Evolutionary conservation across 345 rosid genomes (phyloP), one percentile per base, ranked within the genome.

Genomic region (Eucalyptus polybractea): DNA sequence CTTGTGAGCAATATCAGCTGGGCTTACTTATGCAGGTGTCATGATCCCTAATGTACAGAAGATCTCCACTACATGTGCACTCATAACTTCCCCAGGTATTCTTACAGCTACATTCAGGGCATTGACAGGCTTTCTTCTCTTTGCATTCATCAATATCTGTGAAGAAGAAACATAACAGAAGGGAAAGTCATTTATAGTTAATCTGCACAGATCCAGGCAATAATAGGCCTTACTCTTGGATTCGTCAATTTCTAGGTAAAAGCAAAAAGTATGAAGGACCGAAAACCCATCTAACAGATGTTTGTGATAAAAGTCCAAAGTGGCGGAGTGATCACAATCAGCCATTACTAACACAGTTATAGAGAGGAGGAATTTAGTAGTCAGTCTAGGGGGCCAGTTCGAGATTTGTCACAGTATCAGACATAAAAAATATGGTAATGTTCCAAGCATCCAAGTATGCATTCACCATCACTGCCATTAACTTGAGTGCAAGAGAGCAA

Each of bases 101-200:
- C 93, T 95, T 97, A 92, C 99, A 98, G 93, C 93, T 96, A 92
- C 99, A 98, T 90, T 96, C 99, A 4, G 98, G 93, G 93, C 99
- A 98, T 89, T 96, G 99, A 89, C 99, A 98, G 9, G 98, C 99
- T 94, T 95, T 96, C 95, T 89, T 96, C 89, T 97, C 99, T 93
- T 94, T 95, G 94, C 99, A 98, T 87, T 98, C 99, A 87, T 98
- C 94, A 88, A 98, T 91, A 91, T 98, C 99, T 98, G 91, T 47
- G 21, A 45, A 67, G 56, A 72, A 88, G 88, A 86, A 50, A 51
- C 44, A 54, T 33, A 31, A 86, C 69, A 31, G 88, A 50, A n/a
- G 16, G 22, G 44, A 54, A 33, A 86, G 11, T 21, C 42, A 53
- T 12, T 27, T 24, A 33, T 86, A 86, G 65, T 86, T 86, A 51